These are phyloP conservation scores for Boletellus emodensis DNA, from an alignment of 768 basidiomycete genomes.

Conservation along the genomic window DNA sequence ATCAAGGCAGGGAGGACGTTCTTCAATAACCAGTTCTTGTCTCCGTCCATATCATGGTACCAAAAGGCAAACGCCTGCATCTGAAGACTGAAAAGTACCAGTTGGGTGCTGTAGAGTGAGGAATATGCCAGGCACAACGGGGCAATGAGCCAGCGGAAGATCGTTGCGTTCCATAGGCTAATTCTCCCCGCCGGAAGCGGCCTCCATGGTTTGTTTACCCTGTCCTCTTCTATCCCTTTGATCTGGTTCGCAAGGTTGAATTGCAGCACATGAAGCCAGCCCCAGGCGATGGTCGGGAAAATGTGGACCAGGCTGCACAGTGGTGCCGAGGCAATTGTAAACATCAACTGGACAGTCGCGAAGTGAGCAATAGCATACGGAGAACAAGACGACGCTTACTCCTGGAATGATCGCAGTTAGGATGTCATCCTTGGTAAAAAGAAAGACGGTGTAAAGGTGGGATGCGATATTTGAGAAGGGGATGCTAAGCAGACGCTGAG, in stretches of 20 bases:
- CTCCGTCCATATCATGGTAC: constrained; percentile 38
- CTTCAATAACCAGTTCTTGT: constrained; percentile 36
- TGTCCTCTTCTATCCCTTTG: constrained; percentile 40
- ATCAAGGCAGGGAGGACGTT: constrained; percentile 38
- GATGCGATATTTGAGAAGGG: constrained; percentile 13
- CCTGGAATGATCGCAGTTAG: constrained; percentile 45
- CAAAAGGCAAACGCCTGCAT: constrained; percentile 31
- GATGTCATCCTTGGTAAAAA: constrained; percentile 46
- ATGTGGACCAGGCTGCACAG: constrained; percentile 14
- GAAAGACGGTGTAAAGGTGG: constrained; percentile 30
- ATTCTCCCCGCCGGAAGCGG: constrained; percentile 44
- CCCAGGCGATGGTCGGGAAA: constrained; percentile 36
- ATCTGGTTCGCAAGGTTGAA: constrained; percentile 44
- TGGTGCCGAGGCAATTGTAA: constrained; percentile 33
- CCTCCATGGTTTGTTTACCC: constrained; percentile 41
- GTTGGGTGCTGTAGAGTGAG: constrained; percentile 27
- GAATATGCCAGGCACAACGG: constrained; percentile 35
- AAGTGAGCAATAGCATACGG: neutral
- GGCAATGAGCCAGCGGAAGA: constrained; percentile 36
- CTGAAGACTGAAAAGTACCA: constrained; percentile 32
- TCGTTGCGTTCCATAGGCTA: constrained; percentile 27
- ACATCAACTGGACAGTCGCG: constrained; percentile 25
- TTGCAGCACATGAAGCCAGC: constrained; percentile 43
- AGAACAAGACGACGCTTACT: constrained; percentile 26
- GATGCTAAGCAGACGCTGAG: neutral